Evolutionary conservation across 148 eudicot species (phyloP), one percentile per base, ranked within the genome.

Genomic region (Chenopodium berlandieri): DNA sequence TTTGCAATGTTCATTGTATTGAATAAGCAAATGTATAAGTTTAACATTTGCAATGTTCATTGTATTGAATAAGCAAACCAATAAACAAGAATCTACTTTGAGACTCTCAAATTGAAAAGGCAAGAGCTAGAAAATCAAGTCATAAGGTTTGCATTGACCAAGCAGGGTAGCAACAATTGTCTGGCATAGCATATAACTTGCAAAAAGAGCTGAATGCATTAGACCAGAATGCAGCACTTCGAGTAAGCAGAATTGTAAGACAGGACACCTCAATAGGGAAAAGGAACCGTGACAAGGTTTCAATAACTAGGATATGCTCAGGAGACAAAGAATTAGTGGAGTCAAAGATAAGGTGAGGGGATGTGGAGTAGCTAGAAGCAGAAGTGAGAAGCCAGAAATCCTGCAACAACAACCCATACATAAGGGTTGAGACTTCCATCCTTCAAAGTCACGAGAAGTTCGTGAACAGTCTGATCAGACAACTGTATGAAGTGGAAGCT

Each of bases 221-320:
- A 47, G 34, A 75, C 44, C 4, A 23, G 16, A 75, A 31, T 30
- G 64, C 12, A 14, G 9, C 22, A 7, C 31, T 8, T 19, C 19
- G 44, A 65, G 78, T 19, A 5, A 56, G 34, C 10, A 75, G 62
- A 80, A 76, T 23, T 60, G 47, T 27, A 62, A 14, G 9, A n/a
- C 6, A 32, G 32, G 25, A 12, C 58, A 25, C 46, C 73, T 63
- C 22, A 23, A 4, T 47, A 12, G 22, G 30, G 22, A 50, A 46
- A 14, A 14, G 56, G 44, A 4, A 71, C 63, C 4, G 23, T 27
- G 27, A 32, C 75, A 80, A 63, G 19, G 77, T 80, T 80, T 64
- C 63, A 12, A 47, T 9, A 23, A 75, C 32, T 74, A 74, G 47
- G 37, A 65, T 46, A 80, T 47, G 9, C 23, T 46, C 12, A 7